Evolutionary conservation across 345 rosid species (phyloP), one percentile per base, ranked within the genome.

Genomic region (Dimocarpus longan): DNA sequence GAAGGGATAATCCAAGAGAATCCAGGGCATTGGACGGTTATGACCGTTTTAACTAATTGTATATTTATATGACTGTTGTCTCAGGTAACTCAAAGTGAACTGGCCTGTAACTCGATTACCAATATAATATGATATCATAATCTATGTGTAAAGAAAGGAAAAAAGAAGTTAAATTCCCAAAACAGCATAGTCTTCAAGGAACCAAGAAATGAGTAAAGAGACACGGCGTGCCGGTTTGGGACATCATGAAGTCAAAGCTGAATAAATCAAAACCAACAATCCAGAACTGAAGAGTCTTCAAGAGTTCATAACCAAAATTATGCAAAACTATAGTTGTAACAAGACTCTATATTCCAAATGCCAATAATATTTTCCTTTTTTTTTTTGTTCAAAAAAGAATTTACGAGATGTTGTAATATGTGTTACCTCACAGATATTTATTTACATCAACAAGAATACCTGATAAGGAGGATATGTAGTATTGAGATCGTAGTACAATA

Each of bases 361-460:
- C 26, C 26, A 16, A 3, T 57, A 65, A 48, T 37, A 22, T 15
- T 39, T 46, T 73, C 43, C 52, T 26, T 40, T 69, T 11, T 69
- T 11, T 64, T 72, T 64, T 72, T 40, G n/a, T 39, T 68, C 10
- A 40, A 37, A 63, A 42, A 74, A 22, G 69, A 64, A 65, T 75
- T 50, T 75, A 26, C 37, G 3, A n/a, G 18, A 67, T 19, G 65
- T 65, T 5, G 71, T 8, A 40, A 24, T 5, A 9, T 52, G 39
- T 76, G 1, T n/a, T 28, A 19, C 13, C 13, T 62, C 32, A 24
- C 6, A 63, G 10, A 12, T 15, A 16, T 11, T 24, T 18, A 24
- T 2, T 62, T 60, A 1, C 39, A 22, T n/a, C 21, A 32, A 73
- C 32, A 21, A 39, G 32, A 71, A 21, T 39, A 15, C n/a, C 1